These are phyloP conservation scores for Trametes pubescens DNA, from an alignment of 1,284 basidiomycete species.

Conservation along the genomic window DNA sequence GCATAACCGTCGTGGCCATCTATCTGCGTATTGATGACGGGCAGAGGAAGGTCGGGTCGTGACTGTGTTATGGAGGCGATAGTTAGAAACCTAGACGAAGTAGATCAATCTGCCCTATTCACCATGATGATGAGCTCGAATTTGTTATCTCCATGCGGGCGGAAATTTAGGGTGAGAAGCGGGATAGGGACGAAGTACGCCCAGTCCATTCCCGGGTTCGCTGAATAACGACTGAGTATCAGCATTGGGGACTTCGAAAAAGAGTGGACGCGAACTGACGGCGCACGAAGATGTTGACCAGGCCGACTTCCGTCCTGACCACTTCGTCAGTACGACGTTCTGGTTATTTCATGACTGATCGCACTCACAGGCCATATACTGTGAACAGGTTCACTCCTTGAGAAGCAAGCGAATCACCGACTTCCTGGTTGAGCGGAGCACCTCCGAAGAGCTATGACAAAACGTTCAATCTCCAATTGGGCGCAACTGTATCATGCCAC, in stretches of 20 bases:
- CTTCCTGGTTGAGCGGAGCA: conserved; percentile 21
- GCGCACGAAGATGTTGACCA: conserved; percentile 29
- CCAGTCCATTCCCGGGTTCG: conserved; percentile 36
- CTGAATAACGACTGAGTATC: conserved; percentile 9
- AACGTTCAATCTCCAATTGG: background rate
- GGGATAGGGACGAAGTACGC: conserved; percentile 29
- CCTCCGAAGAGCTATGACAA: conserved; percentile 20
- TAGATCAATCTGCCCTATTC: conserved; percentile 4
- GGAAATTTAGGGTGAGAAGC: conserved; percentile 11
- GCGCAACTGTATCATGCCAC: background rate
- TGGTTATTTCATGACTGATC: too few species aligned
- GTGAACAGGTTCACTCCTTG: conserved; percentile 24
- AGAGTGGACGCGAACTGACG: conserved; percentile 14
- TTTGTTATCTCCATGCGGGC: conserved; percentile 30
- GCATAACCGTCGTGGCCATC: conserved; percentile 41
- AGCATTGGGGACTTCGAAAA: too few species aligned
- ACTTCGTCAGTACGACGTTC: background rate
- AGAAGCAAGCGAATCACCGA: conserved; percentile 17
- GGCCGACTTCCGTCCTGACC: conserved; percentile 33
- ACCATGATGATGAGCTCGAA: conserved; percentile 35
- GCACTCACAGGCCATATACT: conserved; percentile 23
- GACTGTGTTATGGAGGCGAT: conserved; percentile 10
- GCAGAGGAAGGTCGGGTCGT: conserved; percentile 23
- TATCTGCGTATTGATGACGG: conserved; percentile 38
- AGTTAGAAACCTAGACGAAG: background rate